A percentile compares a stretch with the other conserved stretches of the same genome.
Evolutionary conservation across 176 grass and related monocot genomes (phyloP).

Genomic region (Musa schizocarpa): DNA sequence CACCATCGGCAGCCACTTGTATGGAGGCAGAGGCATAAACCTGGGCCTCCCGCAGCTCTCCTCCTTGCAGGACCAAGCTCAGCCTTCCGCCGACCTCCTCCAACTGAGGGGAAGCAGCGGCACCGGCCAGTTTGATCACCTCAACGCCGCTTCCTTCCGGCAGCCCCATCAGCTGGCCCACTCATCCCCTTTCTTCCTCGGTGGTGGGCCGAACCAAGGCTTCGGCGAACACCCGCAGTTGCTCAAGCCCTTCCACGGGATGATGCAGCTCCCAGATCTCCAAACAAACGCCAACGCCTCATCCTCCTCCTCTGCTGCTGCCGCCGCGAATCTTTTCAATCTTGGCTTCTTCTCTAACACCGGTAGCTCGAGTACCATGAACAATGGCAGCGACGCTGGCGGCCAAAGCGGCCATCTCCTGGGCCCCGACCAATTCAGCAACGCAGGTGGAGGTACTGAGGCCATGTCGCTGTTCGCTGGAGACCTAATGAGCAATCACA

Average conservation of each 20-base stretch:
- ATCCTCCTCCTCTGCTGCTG: neutral
- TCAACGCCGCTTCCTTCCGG: constrained; percentile 35
- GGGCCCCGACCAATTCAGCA: constrained; percentile 18
- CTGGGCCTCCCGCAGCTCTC: constrained; percentile 40
- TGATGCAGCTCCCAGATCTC: constrained; percentile 60
- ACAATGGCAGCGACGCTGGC: neutral
- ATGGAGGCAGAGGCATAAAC: constrained; percentile 38
- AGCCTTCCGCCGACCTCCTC: constrained; percentile 28
- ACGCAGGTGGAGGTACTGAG: constrained; percentile 11
- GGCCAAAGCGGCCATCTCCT: neutral
- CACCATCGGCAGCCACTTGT: constrained; percentile 39
- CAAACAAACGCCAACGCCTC: constrained; percentile 7
- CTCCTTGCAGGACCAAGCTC: constrained; percentile 30
- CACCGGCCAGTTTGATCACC: constrained; percentile 42
- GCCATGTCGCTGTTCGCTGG: constrained; percentile 17
- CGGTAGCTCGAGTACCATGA: constrained; percentile 6
- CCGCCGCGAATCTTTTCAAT: constrained; percentile 12
- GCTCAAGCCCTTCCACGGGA: constrained; percentile 67
- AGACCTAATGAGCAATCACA: constrained; percentile 18
- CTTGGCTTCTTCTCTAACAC: constrained; percentile 14
- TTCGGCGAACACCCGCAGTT: constrained; percentile 47
- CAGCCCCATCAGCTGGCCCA: constrained; percentile 7
- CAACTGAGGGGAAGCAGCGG: constrained; percentile 24
- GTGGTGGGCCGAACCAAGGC: constrained; percentile 26
- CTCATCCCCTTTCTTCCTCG: constrained; percentile 42